Evolutionary conservation across 495 filamentous ascomycete genomes (phyloP).

Genomic region (Penicillium soppii): DNA sequence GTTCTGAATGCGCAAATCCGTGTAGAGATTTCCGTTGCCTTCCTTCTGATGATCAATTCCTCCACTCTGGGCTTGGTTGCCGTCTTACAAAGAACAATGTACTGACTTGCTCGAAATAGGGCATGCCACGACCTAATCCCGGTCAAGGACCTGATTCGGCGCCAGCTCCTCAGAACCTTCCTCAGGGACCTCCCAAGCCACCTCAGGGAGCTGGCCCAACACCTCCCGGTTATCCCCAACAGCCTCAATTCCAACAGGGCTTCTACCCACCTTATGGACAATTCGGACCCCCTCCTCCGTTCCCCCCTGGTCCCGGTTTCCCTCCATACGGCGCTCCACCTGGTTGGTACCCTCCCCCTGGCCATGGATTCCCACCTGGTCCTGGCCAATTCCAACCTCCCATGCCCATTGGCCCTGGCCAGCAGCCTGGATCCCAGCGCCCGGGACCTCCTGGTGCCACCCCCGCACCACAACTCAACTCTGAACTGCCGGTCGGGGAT

Average conservation of each 20-base stretch:
- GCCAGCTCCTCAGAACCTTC: constrained; percentile 37
- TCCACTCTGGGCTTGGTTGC: background rate
- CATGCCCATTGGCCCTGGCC: constrained; percentile 51
- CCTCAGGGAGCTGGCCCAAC: constrained; percentile 42
- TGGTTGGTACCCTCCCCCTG: constrained; percentile 77
- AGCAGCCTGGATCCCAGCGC: constrained; percentile 48
- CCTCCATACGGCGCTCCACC: constrained; percentile 62
- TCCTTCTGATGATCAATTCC: constrained; percentile 77
- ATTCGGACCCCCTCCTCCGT: constrained; percentile 59
- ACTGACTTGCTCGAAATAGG: constrained; percentile 35
- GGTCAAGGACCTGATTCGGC: constrained; percentile 23
- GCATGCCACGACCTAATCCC: constrained; percentile 34
- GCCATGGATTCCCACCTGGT: constrained; percentile 71
- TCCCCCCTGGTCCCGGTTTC: constrained; percentile 45
- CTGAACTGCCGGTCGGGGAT: constrained; percentile 45
- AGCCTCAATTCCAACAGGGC: constrained; percentile 47
- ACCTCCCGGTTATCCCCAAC: constrained; percentile 51
- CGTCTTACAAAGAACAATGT: constrained; percentile 5
- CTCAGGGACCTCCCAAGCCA: constrained; percentile 40
- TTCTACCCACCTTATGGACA: constrained; percentile 53
- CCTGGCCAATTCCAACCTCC: constrained; percentile 58
- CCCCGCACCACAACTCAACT: constrained; percentile 35
- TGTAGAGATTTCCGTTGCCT: constrained; percentile 99
- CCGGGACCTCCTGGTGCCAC: constrained; percentile 30
- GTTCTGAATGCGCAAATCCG: constrained; percentile 82